These are phyloP conservation scores for Myriosclerotinia duriaeana DNA, from an alignment of 2,329 filamentous ascomycete genomes.

Conservation along the genomic window DNA sequence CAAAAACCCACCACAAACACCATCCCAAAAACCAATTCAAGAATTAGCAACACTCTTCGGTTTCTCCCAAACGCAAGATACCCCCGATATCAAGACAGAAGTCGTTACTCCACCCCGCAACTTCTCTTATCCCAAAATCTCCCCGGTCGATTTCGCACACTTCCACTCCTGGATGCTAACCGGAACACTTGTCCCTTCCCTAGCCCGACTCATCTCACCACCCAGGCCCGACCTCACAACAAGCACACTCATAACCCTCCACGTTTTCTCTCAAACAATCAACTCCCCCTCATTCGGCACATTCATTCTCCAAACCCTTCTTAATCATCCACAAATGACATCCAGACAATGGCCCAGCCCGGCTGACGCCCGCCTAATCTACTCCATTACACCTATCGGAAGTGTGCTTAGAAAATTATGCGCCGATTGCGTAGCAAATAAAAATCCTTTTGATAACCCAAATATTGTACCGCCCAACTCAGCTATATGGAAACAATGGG, in stretches of 20 bases:
- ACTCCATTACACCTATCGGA: neutral
- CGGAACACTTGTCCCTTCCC: conserved; percentile 4
- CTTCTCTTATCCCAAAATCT: conserved; percentile 6
- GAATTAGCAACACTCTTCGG: neutral
- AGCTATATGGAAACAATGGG: conserved; percentile 13
- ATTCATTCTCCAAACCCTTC: conserved; percentile 16
- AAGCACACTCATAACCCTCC: neutral
- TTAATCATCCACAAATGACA: neutral
- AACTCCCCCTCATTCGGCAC: conserved; percentile 14
- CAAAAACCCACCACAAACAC: neutral
- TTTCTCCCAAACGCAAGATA: neutral
- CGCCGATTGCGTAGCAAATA: conserved; percentile 17
- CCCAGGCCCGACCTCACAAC: neutral
- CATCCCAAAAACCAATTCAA: neutral
- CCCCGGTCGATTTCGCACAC: conserved; percentile 18
- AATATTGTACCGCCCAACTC: neutral
- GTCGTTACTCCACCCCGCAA: neutral
- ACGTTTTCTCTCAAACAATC: neutral
- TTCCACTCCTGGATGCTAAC: conserved; percentile 26
- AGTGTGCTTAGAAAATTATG: conserved; percentile 6
- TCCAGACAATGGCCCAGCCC: neutral
- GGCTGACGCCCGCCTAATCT: neutral
- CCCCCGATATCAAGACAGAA: neutral
- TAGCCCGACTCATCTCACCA: neutral
- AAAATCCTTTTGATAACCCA: neutral